These are phyloP conservation scores for Paraphaeosphaeria sporulosa DNA, from an alignment of 2,329 filamentous ascomycete genomes.

Conservation along the genomic window DNA sequence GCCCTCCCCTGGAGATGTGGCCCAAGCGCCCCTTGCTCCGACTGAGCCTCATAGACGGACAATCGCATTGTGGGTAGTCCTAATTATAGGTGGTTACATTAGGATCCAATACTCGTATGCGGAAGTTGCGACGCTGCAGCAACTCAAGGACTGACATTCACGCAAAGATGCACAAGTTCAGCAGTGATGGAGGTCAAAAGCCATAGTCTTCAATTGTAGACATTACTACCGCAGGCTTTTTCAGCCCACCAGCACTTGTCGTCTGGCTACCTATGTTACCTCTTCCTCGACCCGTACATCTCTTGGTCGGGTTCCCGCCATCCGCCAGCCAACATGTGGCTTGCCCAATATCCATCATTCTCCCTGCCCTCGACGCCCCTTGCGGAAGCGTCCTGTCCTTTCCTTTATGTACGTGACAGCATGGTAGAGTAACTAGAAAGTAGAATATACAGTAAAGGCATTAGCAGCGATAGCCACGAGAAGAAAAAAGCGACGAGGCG, in stretches of 20 bases:
- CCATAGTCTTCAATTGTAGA: not conserved
- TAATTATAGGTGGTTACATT: too few species aligned
- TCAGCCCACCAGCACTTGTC: not conserved
- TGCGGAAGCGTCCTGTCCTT: conserved; percentile 4
- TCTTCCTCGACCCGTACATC: not conserved
- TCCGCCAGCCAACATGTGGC: not conserved
- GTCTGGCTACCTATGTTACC: not conserved
- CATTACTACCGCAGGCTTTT: conserved; percentile 1
- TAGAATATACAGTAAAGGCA: conserved; percentile 29
- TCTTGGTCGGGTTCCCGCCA: not conserved
- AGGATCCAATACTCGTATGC: too few species aligned
- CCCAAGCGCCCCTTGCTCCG: conserved; percentile 4
- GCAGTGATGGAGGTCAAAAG: not conserved
- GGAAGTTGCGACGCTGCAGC: not conserved
- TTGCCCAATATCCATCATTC: conserved; percentile 9
- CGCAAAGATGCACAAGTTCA: not conserved
- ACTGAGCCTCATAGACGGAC: conserved; percentile 8
- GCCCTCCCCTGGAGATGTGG: conserved; percentile 12
- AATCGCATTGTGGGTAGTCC: not conserved
- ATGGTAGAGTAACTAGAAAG: conserved; percentile 30
- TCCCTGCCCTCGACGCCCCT: conserved; percentile 7
- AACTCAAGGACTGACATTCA: not conserved
- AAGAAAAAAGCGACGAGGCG: conserved; percentile 12
- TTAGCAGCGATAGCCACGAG: conserved; percentile 25
- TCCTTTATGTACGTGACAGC: conserved; percentile 39